Evolutionary conservation across 371 early-diverging fungal species (phyloP), one percentile per base, ranked within the genome.

Genomic region (Haplosporangium sp.): DNA sequence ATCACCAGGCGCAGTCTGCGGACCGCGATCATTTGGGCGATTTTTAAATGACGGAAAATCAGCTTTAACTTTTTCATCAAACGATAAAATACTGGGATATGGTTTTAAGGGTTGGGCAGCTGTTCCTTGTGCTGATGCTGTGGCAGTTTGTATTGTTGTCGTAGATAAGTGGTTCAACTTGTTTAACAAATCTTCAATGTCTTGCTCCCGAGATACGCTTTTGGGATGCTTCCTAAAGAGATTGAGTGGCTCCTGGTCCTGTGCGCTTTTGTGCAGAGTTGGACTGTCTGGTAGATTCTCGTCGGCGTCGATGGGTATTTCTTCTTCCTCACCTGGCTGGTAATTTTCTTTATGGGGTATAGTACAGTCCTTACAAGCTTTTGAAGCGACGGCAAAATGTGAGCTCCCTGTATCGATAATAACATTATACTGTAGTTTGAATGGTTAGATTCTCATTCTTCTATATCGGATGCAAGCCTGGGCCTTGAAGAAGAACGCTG

Each of bases 381-480:
- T 66, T 19, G 81, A 74, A 3, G 72, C 81, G 8, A 81, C 63
- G 2, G 72, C 81, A 40, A 74, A 74, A 39, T 81, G 81, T 0
- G 81, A 71, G 59, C 81, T 81, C 17, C 75, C 81, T 1, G 81
- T 81, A 13, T 81, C 81, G 4, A 81, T 81, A 44, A 81, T 74
- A 2, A 81, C 75, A 47, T 81, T 81, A 44, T 67, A 79, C 81
- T 78, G 47, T 10, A 50, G n/a, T 50, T 15, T 0, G 50, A n/a
- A 15, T 11, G 4, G 50, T 5, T 19, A 20, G 57, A 9, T 57
- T 27, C 13, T 10, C 57, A 57, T 35, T 13, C 19, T 9, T 19
- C 8, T 15, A 10, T 34, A 15, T 34, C 15, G 8, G 11, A 57
- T 57, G 34, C 39, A 45, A 0, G 27, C 27, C 27, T 27, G 27